A percentile compares a stretch with the other conserved stretches of the same genome.
These are phyloP conservation scores for Tricholoma sp. DNA, from an alignment of 768 basidiomycete genomes.

Conservation along the genomic window DNA sequence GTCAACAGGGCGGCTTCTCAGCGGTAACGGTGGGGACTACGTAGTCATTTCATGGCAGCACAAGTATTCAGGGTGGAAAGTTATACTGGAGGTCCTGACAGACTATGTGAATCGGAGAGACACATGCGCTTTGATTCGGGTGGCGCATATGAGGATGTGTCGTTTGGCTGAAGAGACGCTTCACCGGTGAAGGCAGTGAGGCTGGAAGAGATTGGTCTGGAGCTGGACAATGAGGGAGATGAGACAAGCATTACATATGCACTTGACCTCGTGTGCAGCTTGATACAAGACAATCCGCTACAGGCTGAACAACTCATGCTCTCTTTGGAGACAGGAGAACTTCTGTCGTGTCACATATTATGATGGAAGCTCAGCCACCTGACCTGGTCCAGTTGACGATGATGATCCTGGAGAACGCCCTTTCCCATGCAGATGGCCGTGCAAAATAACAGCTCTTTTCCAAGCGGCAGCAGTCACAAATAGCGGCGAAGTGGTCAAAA, in stretches of 20 bases:
- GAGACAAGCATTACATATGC: conserved; percentile 65
- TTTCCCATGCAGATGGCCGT: conserved; percentile 45
- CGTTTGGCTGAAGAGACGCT: conserved; percentile 43
- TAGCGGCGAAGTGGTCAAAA: conserved; percentile 67
- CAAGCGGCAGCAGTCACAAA: conserved; percentile 73
- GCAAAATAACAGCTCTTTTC: conserved; percentile 45
- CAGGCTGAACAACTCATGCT: too few species aligned
- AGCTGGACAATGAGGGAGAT: too few species aligned
- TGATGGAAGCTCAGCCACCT: conserved; percentile 50
- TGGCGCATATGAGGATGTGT: conserved; percentile 45
- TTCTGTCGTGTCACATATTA: conserved; percentile 48
- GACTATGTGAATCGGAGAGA: conserved; percentile 65
- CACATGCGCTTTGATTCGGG: conserved; percentile 38
- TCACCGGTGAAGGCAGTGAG: conserved; percentile 38
- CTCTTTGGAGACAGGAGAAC: conserved; percentile 54
- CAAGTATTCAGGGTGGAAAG: conserved; percentile 80
- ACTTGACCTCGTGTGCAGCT: conserved; percentile 74
- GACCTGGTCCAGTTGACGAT: conserved; percentile 78
- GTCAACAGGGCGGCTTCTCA: conserved; percentile 67
- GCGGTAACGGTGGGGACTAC: conserved; percentile 62
- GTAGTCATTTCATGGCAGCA: conserved; percentile 78
- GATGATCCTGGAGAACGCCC: conserved; percentile 76
- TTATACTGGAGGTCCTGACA: conserved; percentile 76
- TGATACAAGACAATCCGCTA: conserved; percentile 65
- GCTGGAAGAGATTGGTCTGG: conserved; percentile 70